Conservation (phyloP, 2,329 filamentous ascomycete species). For the Simplicillium aogashimaense region DNA sequence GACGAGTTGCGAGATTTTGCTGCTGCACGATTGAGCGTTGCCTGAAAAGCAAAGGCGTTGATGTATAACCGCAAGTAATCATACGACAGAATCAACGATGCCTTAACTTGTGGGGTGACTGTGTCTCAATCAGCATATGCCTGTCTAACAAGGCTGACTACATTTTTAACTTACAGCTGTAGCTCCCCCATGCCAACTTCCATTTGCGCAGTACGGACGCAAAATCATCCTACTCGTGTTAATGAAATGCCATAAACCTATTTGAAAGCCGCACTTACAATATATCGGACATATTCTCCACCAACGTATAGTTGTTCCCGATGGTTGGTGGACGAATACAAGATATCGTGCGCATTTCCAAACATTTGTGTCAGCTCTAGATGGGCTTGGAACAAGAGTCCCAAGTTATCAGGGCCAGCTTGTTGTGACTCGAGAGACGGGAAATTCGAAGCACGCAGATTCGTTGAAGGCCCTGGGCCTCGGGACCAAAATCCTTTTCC, state of each 20-base stretch:
- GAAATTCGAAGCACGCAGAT: slow-evolving; percentile 56
- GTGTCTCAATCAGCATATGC: not conserved
- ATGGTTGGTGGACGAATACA: slow-evolving; percentile 62
- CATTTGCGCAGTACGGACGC: slow-evolving; percentile 58
- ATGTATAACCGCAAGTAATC: slow-evolving; percentile 66
- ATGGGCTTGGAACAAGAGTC: slow-evolving; percentile 60
- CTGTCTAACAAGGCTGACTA: not conserved
- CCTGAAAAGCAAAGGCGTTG: slow-evolving; percentile 68
- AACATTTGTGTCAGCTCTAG: slow-evolving; percentile 64
- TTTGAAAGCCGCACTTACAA: slow-evolving; percentile 22
- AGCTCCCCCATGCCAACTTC: slow-evolving; percentile 59
- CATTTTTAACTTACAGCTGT: slow-evolving; percentile 41
- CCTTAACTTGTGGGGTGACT: slow-evolving; percentile 56
- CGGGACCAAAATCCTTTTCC: slow-evolving; percentile 67
- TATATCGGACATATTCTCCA: slow-evolving; percentile 65
- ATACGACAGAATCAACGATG: slow-evolving; percentile 58
- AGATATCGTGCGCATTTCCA: slow-evolving; percentile 62
- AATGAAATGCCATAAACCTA: too few species aligned
- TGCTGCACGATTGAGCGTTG: slow-evolving; percentile 44
- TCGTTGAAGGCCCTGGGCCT: slow-evolving; percentile 57
- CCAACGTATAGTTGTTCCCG: slow-evolving; percentile 61
- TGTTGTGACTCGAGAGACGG: slow-evolving; percentile 51
- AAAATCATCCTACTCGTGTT: slow-evolving; percentile 46
- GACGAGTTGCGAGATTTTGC: slow-evolving; percentile 20
- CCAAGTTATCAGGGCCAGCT: slow-evolving; percentile 55